Evolutionary conservation across 345 rosid species (phyloP), one percentile per base, ranked within the genome.

Genomic region (Psidium friedrichsthalianum): DNA sequence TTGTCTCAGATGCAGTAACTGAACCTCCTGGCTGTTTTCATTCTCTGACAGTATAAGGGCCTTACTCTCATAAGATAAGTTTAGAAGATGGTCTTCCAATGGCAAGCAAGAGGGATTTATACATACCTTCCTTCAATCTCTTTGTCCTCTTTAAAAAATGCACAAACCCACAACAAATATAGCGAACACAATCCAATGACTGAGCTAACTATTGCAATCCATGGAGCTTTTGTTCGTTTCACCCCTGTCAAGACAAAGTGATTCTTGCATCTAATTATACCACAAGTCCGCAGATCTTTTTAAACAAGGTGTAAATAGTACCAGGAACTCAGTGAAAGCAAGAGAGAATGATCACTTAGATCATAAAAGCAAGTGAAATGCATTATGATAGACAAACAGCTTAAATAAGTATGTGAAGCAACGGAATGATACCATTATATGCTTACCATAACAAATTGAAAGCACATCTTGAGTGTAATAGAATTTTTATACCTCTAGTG

Each of bases 21-120:
- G 84, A 58, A 86, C 64, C 78, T 86, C 87, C 82, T 74, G 88
- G 58, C 88, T 82, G 49, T 20, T 21, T 47, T 82, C 87, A 8
- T 15, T 55, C n/a, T 74, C 86, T 58, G 59, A 56, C 3, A 16
- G 49, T 24, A 0, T 0, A 27, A 81, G 83, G 49, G 52, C 5
- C 5, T 81, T 44, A 42, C 53, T 81, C 83, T 47, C 1, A 12
- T 42, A 49, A 81, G 53, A 15, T 8, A 9, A 47, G 53, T 25
- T 53, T 21, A 81, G 83, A 84, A 83, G 54, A 52, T 69, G 83
- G n/a, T 36, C 22, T 24, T 83, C 32, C 18, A 3, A 40, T 32
- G 6, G 56, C 21, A 74, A 32, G 69, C 11, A 18, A 49, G 20
- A 8, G 13, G 6, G 18, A 20, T 8, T 52, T 18, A 69, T 29